Percentiles rank a stretch among this genome's conserved stretches.
Evolutionary conservation across 768 basidiomycete species (phyloP).

Genomic region (Dioszegia hungarica): DNA sequence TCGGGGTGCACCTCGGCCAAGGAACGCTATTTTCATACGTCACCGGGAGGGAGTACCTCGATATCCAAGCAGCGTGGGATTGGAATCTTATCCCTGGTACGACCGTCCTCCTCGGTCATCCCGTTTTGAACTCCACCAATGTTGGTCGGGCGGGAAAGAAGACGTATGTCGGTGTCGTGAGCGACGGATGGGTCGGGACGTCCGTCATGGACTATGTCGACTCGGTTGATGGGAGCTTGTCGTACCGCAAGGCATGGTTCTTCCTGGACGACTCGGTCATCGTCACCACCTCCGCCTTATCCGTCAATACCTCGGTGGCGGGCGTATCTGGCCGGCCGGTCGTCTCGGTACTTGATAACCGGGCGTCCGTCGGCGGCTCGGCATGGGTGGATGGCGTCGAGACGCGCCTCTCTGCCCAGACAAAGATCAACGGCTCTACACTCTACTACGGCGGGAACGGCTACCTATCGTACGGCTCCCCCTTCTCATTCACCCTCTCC

Average conservation of each 20-base stretch:
- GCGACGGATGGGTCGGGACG: constrained; percentile 58
- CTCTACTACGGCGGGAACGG: constrained; percentile 68
- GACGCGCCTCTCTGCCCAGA: constrained; percentile 14
- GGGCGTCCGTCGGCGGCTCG: constrained; percentile 49
- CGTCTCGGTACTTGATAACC: constrained; percentile 66
- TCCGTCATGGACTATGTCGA: constrained; percentile 66
- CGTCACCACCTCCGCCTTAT: constrained; percentile 55
- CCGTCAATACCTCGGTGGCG: background rate
- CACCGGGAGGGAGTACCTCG: constrained; percentile 65
- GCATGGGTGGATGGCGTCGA: constrained; percentile 38
- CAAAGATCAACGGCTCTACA: constrained; percentile 43
- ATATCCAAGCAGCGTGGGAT: constrained; percentile 68
- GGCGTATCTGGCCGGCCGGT: constrained; percentile 47
- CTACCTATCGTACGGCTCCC: constrained; percentile 53
- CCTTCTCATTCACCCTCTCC: constrained; percentile 48
- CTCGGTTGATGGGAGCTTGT: constrained; percentile 56
- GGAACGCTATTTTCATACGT: constrained; percentile 64
- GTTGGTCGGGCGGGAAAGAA: constrained; percentile 55
- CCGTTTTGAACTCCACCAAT: constrained; percentile 54
- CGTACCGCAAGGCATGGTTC: constrained; percentile 70
- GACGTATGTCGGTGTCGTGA: constrained; percentile 63
- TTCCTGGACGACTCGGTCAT: constrained; percentile 63
- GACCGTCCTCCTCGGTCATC: constrained; percentile 62
- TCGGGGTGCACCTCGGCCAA: constrained; percentile 67
- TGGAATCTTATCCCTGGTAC: constrained; percentile 73